Evolutionary conservation across 1,284 basidiomycete species (phyloP).

Genomic region (Ganoderma sinense): DNA sequence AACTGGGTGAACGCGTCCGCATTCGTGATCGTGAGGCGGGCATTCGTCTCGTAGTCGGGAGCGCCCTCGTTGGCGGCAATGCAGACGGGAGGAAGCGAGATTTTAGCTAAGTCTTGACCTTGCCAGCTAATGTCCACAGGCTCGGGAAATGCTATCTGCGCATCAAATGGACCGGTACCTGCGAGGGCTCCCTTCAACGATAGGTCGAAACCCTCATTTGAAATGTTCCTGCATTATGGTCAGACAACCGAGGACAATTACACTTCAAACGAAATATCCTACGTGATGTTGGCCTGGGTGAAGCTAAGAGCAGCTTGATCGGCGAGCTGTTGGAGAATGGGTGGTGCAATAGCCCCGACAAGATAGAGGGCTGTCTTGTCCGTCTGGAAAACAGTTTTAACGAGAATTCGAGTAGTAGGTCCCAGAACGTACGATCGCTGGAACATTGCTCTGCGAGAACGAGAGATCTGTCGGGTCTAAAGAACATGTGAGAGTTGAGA

Average conservation of each 20-base stretch:
- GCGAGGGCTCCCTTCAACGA: conserved; percentile 65
- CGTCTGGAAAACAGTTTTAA: conserved; percentile 46
- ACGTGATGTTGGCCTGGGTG: conserved; percentile 69
- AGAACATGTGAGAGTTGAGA: background rate
- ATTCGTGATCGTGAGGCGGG: conserved; percentile 62
- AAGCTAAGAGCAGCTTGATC: conserved; percentile 65
- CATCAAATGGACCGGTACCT: conserved; percentile 70
- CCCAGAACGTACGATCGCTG: conserved; percentile 55
- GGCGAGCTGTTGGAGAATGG: conserved; percentile 76
- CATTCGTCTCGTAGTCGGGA: conserved; percentile 65
- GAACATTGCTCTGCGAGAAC: conserved; percentile 70
- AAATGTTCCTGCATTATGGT: conserved; percentile 50
- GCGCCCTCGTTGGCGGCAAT: conserved; percentile 75
- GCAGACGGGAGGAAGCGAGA: conserved; percentile 68
- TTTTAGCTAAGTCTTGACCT: conserved; percentile 69
- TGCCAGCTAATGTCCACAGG: conserved; percentile 72
- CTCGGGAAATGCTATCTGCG: conserved; percentile 65
- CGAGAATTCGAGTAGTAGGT: background rate
- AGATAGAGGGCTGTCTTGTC: conserved; percentile 73
- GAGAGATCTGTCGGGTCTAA: conserved; percentile 64
- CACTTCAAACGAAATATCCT: conserved; percentile 30
- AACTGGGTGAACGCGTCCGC: conserved; percentile 65
- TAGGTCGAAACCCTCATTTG: conserved; percentile 68
- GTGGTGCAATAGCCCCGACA: conserved; percentile 72
- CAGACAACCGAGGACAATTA: conserved; percentile 23